Evolutionary conservation across 257 asterid genomes (phyloP).

Genomic region (Agastache rugosa): DNA sequence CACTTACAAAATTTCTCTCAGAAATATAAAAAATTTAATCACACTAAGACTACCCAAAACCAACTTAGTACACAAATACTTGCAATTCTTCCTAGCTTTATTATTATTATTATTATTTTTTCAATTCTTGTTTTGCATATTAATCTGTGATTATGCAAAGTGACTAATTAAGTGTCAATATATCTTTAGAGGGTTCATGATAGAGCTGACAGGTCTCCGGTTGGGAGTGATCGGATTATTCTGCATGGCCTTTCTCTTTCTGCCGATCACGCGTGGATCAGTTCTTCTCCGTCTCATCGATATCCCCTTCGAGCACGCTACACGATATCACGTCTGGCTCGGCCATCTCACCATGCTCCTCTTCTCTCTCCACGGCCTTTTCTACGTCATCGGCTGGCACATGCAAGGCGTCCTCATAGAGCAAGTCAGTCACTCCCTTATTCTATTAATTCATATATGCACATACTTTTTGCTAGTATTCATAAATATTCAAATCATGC

Average conservation of each 20-base stretch:
- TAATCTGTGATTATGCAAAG: background rate
- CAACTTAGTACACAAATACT: too few relatives aligned
- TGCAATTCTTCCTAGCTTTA: too few relatives aligned
- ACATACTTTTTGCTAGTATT: background rate
- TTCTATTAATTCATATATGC: background rate
- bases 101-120: too few relatives aligned
- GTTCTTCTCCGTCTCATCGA: constrained; percentile 74
- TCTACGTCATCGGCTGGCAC: constrained; percentile 61
- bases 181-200: constrained; percentile 54
- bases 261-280: constrained; percentile 82
- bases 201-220: constrained; percentile 71
- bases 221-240: constrained; percentile 70
- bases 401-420: constrained; percentile 53
- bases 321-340: constrained; percentile 89
- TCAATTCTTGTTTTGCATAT: background rate
- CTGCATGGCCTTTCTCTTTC: constrained; percentile 71
- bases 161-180: background rate
- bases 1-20: too few relatives aligned
- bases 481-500: constrained; percentile 16
- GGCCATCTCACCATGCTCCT: constrained; percentile 88
- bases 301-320: constrained; percentile 90
- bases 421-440: constrained; percentile 45
- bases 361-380: constrained; percentile 81
- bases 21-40: too few relatives aligned
- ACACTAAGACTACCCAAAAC: too few relatives aligned